Percentiles rank a stretch among this genome's conserved stretches.
These are phyloP conservation scores for Scenedesmus sp. DNA, from an alignment of 163 green algal species.

Conservation along the genomic window DNA sequence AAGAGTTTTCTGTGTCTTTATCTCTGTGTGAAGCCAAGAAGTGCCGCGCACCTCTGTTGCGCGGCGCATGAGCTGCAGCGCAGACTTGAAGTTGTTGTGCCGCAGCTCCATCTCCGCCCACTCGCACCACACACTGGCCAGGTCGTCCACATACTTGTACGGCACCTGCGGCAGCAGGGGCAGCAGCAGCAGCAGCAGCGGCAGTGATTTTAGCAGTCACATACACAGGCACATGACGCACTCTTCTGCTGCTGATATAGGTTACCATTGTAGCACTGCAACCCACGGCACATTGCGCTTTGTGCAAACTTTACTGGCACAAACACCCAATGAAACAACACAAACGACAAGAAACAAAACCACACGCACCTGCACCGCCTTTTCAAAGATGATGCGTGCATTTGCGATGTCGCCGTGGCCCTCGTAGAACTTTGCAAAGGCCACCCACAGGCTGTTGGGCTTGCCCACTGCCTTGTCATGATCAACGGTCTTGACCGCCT, in stretches of 20 bases:
- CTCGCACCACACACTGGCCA: slow-evolving; percentile 95
- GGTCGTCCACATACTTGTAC: slow-evolving; percentile 95
- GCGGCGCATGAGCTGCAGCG: slow-evolving; percentile 80
- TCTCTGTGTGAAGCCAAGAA: too few species aligned
- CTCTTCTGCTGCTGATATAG: too few species aligned
- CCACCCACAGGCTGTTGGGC: slow-evolving; percentile 71
- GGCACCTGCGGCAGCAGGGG: slow-evolving; percentile 52
- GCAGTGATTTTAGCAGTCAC: neutral
- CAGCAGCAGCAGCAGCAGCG: neutral
- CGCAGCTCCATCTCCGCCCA: slow-evolving; percentile 98
- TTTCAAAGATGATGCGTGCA: slow-evolving; percentile 94
- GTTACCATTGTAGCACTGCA: too few species aligned
- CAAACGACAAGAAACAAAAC: neutral
- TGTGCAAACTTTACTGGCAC: too few species aligned
- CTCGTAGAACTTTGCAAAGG: slow-evolving; percentile 99
- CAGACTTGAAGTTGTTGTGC: slow-evolving; percentile 84
- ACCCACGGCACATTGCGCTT: too few species aligned
- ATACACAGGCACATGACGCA: neutral
- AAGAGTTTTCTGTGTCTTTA: too few species aligned
- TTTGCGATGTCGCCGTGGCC: slow-evolving; percentile 92
- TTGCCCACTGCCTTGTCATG: slow-evolving; percentile 89
- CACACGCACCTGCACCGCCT: slow-evolving; percentile 78
- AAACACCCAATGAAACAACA: neutral
- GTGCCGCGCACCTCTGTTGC: slow-evolving; percentile 67
- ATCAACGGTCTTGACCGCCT: slow-evolving; percentile 95